These are phyloP conservation scores for Fusarium miscanthi DNA, from an alignment of 2,329 filamentous ascomycete genomes.

Conservation along the genomic window DNA sequence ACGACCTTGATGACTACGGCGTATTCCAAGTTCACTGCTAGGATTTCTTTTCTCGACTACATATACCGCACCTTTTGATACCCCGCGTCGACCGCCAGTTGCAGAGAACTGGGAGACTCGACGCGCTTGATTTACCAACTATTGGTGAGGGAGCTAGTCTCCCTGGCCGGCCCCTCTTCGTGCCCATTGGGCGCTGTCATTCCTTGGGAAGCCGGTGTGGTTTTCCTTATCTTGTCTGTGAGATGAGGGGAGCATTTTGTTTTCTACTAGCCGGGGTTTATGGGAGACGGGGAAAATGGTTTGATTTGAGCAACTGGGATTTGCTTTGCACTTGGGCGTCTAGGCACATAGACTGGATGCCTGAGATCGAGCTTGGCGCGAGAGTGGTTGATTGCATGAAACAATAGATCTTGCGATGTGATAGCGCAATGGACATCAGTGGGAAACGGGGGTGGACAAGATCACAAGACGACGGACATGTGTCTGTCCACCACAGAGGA, in stretches of 20 bases:
- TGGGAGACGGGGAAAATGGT: conserved; percentile 39
- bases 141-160: conserved; percentile 36
- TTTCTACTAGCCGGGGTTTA: conserved; percentile 41
- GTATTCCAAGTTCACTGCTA: conserved; percentile 39
- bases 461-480: conserved; percentile 10
- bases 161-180: conserved; percentile 27
- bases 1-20: conserved; percentile 43
- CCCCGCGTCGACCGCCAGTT: conserved; percentile 45
- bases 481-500: conserved; percentile 15
- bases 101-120: conserved; percentile 35
- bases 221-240: conserved; percentile 26
- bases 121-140: conserved; percentile 37
- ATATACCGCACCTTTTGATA: conserved; percentile 48
- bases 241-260: conserved; percentile 27
- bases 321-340: conserved; percentile 35
- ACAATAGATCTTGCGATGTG: conserved; percentile 37
- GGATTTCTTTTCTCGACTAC: conserved; percentile 46
- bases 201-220: conserved; percentile 34
- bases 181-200: conserved; percentile 22
- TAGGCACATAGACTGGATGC: conserved; percentile 21
- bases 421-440: conserved; percentile 12
- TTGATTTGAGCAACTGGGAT: conserved; percentile 44
- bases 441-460: conserved; percentile 12
- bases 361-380: conserved; percentile 35
- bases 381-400: conserved; percentile 32